Percentiles rank a stretch among this genome's conserved stretches.
Conservation (phyloP, 495 filamentous ascomycete genomes). For the Chaetomium fimeti region DNA sequence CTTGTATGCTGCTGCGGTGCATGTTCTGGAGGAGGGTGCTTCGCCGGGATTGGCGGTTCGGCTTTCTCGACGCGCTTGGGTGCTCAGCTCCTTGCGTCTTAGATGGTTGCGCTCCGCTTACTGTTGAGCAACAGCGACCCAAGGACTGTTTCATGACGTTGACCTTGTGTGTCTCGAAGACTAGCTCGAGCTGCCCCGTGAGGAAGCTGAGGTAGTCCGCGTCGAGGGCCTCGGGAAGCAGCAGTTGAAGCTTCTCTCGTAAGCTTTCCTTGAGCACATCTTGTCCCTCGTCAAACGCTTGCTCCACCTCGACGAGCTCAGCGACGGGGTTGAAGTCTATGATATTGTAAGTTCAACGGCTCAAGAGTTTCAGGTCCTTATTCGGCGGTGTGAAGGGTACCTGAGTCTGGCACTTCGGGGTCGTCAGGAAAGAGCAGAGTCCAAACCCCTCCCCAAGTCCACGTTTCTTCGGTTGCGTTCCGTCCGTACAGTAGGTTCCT, state of each 20-base stretch:
- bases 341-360: neutral
- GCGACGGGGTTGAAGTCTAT: slow-evolving; percentile 31
- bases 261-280: slow-evolving; percentile 28
- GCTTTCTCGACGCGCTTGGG: neutral
- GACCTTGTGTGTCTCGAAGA: slow-evolving; percentile 34
- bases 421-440: slow-evolving; percentile 27
- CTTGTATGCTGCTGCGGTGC: neutral
- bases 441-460: slow-evolving; percentile 32
- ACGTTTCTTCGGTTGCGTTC: neutral
- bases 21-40: slow-evolving; percentile 14
- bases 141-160: slow-evolving; percentile 30
- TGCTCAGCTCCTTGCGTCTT: neutral
- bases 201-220: slow-evolving; percentile 32
- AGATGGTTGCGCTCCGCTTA: neutral
- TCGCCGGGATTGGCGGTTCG: slow-evolving; percentile 18
- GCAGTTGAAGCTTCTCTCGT: slow-evolving; percentile 32
- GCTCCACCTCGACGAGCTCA: slow-evolving; percentile 34
- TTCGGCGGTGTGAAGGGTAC: slow-evolving; percentile 10
- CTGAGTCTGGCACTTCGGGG: slow-evolving; percentile 22
- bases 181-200: slow-evolving; percentile 32
- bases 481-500: neutral
- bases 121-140: neutral
- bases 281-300: slow-evolving; percentile 30
- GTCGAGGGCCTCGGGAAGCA: slow-evolving; percentile 27
- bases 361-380: neutral